Conservation (phyloP, 2,329 filamentous ascomycete genomes). For the Fusarium liriodendri region DNA sequence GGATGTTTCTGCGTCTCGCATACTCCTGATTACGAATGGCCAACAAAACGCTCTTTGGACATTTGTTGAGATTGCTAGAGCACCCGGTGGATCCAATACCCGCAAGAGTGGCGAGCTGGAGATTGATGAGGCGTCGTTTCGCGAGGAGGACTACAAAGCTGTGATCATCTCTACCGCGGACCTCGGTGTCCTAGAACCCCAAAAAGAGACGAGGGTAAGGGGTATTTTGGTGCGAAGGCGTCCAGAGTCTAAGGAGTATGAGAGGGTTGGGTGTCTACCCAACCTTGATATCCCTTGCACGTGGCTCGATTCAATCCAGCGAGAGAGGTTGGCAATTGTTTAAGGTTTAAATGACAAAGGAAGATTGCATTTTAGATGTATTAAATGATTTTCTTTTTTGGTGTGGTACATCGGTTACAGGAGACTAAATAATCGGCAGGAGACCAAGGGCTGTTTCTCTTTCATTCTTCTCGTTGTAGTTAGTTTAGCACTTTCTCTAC, state of each 20-base stretch:
- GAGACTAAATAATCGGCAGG: not conserved
- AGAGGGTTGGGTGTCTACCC: not conserved
- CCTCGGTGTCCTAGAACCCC: not conserved
- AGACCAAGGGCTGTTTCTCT: not conserved
- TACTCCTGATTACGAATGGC: not conserved
- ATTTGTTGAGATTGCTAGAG: not conserved
- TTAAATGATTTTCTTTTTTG: not conserved
- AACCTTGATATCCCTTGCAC: accelerated
- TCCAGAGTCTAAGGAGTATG: not conserved
- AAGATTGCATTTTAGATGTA: not conserved
- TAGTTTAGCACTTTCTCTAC: not conserved
- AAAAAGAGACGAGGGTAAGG: not conserved
- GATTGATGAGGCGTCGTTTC: not conserved
- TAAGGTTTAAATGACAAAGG: accelerated
- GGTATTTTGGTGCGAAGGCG: not conserved
- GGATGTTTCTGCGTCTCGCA: not conserved
- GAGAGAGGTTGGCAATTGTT: not conserved
- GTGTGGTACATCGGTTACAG: not conserved
- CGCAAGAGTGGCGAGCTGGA: not conserved
- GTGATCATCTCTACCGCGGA: not conserved
- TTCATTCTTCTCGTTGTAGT: not conserved
- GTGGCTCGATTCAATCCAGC: not conserved
- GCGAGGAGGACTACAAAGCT: not conserved
- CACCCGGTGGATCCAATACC: not conserved
- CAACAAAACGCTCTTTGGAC: not conserved